Base-by-base conservation (phyloP, 2,329 filamentous ascomycete genomes). In the Exophiala spinifera region DNA sequence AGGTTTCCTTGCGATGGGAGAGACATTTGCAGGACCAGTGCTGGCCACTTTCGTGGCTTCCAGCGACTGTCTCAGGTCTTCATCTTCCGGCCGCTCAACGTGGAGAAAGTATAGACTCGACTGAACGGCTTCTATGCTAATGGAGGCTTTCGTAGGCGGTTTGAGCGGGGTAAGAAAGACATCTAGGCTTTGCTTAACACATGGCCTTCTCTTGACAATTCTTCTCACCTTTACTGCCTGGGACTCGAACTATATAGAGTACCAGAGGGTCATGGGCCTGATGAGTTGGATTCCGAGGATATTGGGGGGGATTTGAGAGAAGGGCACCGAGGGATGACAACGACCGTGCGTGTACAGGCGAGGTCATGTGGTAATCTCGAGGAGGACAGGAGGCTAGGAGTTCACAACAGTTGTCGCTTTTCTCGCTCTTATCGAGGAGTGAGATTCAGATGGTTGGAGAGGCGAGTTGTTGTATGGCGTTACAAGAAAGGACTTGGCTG, bases 91-190 rank as follows among this genome's bases (percentile, higher is more conserved):
- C 1, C 80, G 77, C 55, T 89, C 81, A 36, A 95, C 81, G 71
- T 97, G 92, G 49, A 96, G 76, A 68, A 94, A 97, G 73, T 97
- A 99, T 4, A 99, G 79, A 13, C 87, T 95, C 64, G 85, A 89
- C 52, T 87, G 83, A 46, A 99, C 86, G 67, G 96, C 92, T 68
- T 91, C 86, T 42, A 83, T 85, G 0, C 90, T 95, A 60, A 99
- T 89, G 56, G 90, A 92, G 4, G 72, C 70, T 69, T 94, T 96
- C 39, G 87, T 80, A 48, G 88, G 85, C 1, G 94, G 94, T 68
- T 95, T 96, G 59, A 94, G 81, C 0, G 94, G 89, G 1, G 92
- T 95, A 43, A 99, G 83, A 64, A 96, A 95, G 53, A 96, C 81
- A 78, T 96, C 92, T 94, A 64, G 20, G 34, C 49, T 33, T 47